These are phyloP conservation scores for Uncinocarpus reesii DNA, from an alignment of 2,329 filamentous ascomycete genomes.

Conservation along the genomic window DNA sequence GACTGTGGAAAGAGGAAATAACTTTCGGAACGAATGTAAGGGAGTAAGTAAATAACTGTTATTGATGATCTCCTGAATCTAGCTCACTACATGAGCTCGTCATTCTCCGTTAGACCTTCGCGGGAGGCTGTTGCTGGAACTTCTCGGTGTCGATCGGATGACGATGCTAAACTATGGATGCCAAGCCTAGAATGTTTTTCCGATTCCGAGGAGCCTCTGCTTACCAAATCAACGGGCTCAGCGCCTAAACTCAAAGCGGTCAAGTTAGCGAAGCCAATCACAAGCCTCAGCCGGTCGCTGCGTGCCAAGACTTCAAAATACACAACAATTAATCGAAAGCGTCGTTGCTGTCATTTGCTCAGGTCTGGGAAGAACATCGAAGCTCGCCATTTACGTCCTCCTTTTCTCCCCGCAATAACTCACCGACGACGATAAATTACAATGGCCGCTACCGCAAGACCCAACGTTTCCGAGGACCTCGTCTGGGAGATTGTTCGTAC, in stretches of 20 bases:
- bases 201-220: not conserved
- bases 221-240: not conserved
- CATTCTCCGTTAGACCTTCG: not conserved
- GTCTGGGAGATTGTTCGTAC: conserved; percentile 92
- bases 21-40: conserved; percentile 1
- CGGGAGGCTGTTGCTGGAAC: not conserved
- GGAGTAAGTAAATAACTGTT: not conserved
- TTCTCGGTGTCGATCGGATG: not conserved
- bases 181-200: not conserved
- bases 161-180: not conserved
- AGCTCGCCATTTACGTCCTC: conserved; percentile 10
- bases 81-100: conserved; percentile 10
- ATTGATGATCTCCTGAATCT: not conserved
- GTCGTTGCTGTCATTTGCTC: not conserved
- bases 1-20: too few species aligned
- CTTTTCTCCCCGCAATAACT: not conserved
- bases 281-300: not conserved
- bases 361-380: conserved; percentile 6
- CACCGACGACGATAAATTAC: conserved; percentile 16
- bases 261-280: conserved; percentile 30
- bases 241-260: conserved; percentile 26
- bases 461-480: conserved; percentile 79
- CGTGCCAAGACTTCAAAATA: conserved; percentile 15
- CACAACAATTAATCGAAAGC: conserved; percentile 12
- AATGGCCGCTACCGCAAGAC: conserved; percentile 43